These are phyloP conservation scores for Stemphylium beticola DNA, from an alignment of 2,329 filamentous ascomycete species.

Conservation along the genomic window DNA sequence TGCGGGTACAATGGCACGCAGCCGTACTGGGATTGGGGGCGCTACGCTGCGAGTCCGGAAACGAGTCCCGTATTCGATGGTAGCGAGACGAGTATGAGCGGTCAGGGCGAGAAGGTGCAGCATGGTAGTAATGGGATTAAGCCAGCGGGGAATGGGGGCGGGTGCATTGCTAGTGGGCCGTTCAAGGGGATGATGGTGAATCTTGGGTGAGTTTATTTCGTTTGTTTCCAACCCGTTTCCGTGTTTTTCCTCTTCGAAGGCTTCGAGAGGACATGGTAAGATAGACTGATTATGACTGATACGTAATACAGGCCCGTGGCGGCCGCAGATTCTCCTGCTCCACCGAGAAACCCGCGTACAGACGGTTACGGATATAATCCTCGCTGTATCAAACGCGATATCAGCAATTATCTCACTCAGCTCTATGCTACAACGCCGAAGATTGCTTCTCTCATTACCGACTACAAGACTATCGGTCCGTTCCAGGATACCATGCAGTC, in stretches of 20 bases:
- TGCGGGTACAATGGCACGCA: conserved; percentile 54
- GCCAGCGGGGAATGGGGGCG: conserved; percentile 61
- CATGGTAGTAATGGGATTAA: conserved; percentile 33
- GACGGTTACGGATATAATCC: conserved; percentile 47
- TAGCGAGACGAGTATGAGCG: conserved; percentile 56
- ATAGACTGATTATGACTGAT: background rate
- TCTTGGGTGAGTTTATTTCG: conserved; percentile 29
- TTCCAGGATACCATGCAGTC: conserved; percentile 51
- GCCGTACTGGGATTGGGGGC: conserved; percentile 63
- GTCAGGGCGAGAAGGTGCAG: conserved; percentile 53
- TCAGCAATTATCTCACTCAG: conserved; percentile 39
- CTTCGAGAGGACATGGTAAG: background rate
- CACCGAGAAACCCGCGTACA: conserved; percentile 48
- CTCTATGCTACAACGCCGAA: conserved; percentile 38
- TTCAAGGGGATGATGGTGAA: conserved; percentile 52
- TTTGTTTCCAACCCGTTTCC: background rate
- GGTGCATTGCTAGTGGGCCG: conserved; percentile 60
- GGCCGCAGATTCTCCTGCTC: conserved; percentile 29
- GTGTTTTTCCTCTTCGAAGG: background rate
- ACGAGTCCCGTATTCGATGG: conserved; percentile 65
- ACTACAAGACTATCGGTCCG: conserved; percentile 36
- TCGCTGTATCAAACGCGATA: conserved; percentile 51
- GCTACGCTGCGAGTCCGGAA: conserved; percentile 51
- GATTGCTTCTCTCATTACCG: conserved; percentile 36
- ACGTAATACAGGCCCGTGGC: conserved; percentile 29